Conservation (phyloP, 179 eudicot species). For the Sideroxylon spinosum region DNA sequence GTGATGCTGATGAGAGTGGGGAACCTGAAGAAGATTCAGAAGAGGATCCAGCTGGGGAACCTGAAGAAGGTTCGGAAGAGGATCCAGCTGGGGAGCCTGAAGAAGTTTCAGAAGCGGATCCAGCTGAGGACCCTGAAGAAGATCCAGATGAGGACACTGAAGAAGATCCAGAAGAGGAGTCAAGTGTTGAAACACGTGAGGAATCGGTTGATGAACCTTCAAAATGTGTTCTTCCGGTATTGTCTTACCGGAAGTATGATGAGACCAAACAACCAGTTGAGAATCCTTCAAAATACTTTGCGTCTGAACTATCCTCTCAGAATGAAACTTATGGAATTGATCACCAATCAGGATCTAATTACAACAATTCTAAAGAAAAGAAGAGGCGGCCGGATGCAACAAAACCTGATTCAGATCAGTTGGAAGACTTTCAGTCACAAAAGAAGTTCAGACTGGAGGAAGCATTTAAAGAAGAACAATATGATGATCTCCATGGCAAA, state of each 20-base stretch:
- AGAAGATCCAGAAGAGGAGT: conserved; percentile 25
- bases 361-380: conserved; percentile 13
- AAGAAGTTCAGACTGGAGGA: conserved; percentile 17
- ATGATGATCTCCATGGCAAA: conserved; percentile 6
- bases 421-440: conserved; percentile 2
- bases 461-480: background rate
- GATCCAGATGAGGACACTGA: conserved; percentile 14
- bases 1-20: conserved; percentile 9
- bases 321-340: background rate
- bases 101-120: conserved; percentile 19
- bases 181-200: conserved; percentile 7
- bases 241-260: background rate
- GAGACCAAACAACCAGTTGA: background rate
- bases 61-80: too few relatives aligned
- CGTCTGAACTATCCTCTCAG: background rate
- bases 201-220: conserved; percentile 5
- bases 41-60: too few relatives aligned
- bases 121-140: background rate
- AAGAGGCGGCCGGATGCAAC: conserved; percentile 12
- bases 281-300: conserved; percentile 3
- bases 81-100: conserved; percentile 13
- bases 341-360: conserved; percentile 4
- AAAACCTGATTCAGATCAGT: background rate
- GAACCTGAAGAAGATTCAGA: conserved; percentile 20
- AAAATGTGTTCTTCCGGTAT: background rate